Base-by-base conservation (phyloP, 306 rosid species). In the Vicia sativa region DNA sequence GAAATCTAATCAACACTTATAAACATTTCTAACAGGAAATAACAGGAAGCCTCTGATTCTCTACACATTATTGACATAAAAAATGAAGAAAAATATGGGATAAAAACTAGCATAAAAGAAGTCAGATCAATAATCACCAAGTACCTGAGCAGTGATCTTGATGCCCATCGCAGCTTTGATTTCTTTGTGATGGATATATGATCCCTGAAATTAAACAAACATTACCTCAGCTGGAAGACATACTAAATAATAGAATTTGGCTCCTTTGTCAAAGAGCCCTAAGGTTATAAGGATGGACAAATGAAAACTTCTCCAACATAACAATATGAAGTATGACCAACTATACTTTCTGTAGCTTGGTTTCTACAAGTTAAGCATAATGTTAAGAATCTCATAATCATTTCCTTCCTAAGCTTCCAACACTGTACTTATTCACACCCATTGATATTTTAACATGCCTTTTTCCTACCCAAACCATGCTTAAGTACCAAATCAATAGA, bases 121-220 rank as follows among this genome's bases (percentile, higher is more conserved):
- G 63, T 50, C 75, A 68, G 35, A 28, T 41, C 34, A 77, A 55
- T 54, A 45, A 45, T 61, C 74, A 39, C 71, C 23, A 78, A 13
- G 77, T 81, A 93, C 99, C 96, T 90, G 97, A 43, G 91, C 97
- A 45, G 97, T 78, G 70, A 93, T 93, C 80, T 90, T 93, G 70
- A 93, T 93, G 61, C 99, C 99, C 86, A 88, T 91, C 13, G 99
- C 96, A 82, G 97, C 99, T 87, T 93, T 93, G 85, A 90, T 93
- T 87, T 90, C 76, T 83, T 87, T 90, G 76, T 93, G 96, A 78
- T 93, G 97, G 62, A 83, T 62, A 79, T 87, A 93, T 12, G 96
- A 79, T 48, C 99, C 99, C 99, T 93, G 88, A 79, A 81, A 88
- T 68, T 35, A 72, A 25, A 78, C 58, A 78, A 71, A 59, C 60